Percentiles rank a stretch among this genome's conserved stretches.
Conservation (phyloP, 2,329 filamentous ascomycete genomes). For the Chrysoporthe deuterocubensis region DNA sequence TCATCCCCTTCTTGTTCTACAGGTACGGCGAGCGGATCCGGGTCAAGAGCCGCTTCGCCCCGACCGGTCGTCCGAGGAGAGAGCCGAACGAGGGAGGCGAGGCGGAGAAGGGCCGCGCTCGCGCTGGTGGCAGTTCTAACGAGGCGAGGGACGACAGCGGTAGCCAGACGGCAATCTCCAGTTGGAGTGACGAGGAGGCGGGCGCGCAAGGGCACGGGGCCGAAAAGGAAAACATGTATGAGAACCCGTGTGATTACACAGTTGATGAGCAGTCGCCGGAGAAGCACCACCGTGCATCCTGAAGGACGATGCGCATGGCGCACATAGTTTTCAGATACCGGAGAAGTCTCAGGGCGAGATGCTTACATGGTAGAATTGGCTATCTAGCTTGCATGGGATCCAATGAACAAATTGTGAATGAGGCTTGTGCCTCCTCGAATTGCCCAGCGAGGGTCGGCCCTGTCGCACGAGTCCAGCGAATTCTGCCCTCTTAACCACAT, state of each 20-base stretch:
- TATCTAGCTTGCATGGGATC: not conserved
- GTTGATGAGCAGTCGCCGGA: not conserved
- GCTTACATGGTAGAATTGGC: not conserved
- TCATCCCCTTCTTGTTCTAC: constrained; percentile 64
- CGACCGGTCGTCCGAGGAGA: not conserved
- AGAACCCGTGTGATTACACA: constrained; percentile 5
- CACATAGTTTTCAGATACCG: not conserved
- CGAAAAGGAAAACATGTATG: not conserved
- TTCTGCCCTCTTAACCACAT: not conserved
- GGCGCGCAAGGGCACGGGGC: not conserved
- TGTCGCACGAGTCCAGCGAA: not conserved
- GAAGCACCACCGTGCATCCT: not conserved
- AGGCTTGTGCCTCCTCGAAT: not conserved
- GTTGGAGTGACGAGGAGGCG: not conserved
- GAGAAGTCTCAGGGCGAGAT: not conserved
- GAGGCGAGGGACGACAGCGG: not conserved
- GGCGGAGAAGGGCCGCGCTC: constrained; percentile 21
- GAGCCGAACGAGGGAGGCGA: not conserved
- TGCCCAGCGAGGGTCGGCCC: not conserved
- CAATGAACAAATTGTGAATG: not conserved
- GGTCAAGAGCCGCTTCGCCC: constrained; percentile 30
- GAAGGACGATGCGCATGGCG: not conserved
- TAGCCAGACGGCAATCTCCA: not conserved
- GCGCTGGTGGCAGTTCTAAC: constrained; percentile 1
- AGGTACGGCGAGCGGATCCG: constrained; percentile 52